A percentile compares a stretch with the other conserved stretches of the same genome.
These are phyloP conservation scores for Yarrowia sp. DNA, from an alignment of 805 yeast genomes.

Conservation along the genomic window DNA sequence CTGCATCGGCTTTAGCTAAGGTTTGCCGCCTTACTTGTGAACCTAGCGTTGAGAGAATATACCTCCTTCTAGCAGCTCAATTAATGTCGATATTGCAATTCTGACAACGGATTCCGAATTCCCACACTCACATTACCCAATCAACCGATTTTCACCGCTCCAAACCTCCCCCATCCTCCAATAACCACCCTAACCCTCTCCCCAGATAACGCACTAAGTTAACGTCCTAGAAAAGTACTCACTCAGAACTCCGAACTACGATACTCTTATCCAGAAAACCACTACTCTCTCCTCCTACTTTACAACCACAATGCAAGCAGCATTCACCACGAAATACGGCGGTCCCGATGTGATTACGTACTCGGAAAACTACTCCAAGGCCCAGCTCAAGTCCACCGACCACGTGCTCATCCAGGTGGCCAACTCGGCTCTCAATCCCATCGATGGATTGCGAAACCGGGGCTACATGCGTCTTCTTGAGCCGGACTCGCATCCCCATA, in stretches of 20 bases:
- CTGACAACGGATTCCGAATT: background rate
- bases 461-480: slow-evolving; percentile 26
- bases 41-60: too few relatives aligned
- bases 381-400: background rate
- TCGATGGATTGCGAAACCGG: slow-evolving; percentile 30
- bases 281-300: background rate
- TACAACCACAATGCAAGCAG: slow-evolving; percentile 20
- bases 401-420: slow-evolving; percentile 30
- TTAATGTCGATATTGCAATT: background rate
- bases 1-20: background rate
- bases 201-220: background rate
- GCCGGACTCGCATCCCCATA: slow-evolving; percentile 26
- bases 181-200: background rate
- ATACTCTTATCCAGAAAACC: too few relatives aligned
- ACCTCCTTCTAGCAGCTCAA: background rate
- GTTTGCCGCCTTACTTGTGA: background rate
- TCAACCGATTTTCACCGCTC: too few relatives aligned
- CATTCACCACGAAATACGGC: slow-evolving; percentile 14
- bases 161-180: background rate
- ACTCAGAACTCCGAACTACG: too few relatives aligned
- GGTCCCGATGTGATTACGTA: slow-evolving; percentile 1
- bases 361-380: background rate
- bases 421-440: slow-evolving; percentile 33
- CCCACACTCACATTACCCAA: too few relatives aligned
- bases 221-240: background rate